phyloP scores from a whole-genome alignment of 164 flowering plant species.

The Magnolia sinica region DNA sequence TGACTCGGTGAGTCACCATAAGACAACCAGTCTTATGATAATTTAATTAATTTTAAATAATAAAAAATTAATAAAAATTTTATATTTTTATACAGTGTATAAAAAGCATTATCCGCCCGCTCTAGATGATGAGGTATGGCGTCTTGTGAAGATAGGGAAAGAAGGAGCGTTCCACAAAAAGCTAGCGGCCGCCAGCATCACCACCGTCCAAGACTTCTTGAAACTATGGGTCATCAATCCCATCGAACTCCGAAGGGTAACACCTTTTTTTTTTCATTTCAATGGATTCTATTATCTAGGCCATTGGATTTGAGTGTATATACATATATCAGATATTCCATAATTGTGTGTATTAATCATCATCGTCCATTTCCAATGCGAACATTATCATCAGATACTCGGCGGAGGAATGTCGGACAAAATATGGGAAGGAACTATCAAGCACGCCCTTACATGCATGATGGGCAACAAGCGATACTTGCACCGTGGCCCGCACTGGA shows the following conservation, averaged over 20 bases:
- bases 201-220: slow-evolving; percentile 70
- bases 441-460: slow-evolving; percentile 57
- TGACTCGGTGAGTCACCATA: too few relatives aligned
- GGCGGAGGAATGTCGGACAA: slow-evolving; percentile 71
- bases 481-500: slow-evolving; percentile 14
- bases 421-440: slow-evolving; percentile 59
- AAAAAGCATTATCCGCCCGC: slow-evolving; percentile 80
- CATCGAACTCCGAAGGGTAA: slow-evolving; percentile 44
- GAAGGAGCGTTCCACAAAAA: slow-evolving; percentile 71
- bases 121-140: slow-evolving; percentile 76
- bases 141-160: slow-evolving; percentile 76
- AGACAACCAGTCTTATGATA: too few relatives aligned
- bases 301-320: too few relatives aligned
- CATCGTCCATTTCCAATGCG: neutral
- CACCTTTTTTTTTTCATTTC: neutral
- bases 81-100: slow-evolving; percentile 46
- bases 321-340: neutral
- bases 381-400: slow-evolving; percentile 38
- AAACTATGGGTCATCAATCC: slow-evolving; percentile 39
- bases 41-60: neutral
- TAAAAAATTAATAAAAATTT: neutral
- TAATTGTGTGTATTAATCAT: neutral
- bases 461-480: slow-evolving; percentile 45
- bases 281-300: neutral
- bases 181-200: slow-evolving; percentile 33